Evolutionary conservation across 768 basidiomycete genomes (phyloP).

Genomic region (Suillus luteus): DNA sequence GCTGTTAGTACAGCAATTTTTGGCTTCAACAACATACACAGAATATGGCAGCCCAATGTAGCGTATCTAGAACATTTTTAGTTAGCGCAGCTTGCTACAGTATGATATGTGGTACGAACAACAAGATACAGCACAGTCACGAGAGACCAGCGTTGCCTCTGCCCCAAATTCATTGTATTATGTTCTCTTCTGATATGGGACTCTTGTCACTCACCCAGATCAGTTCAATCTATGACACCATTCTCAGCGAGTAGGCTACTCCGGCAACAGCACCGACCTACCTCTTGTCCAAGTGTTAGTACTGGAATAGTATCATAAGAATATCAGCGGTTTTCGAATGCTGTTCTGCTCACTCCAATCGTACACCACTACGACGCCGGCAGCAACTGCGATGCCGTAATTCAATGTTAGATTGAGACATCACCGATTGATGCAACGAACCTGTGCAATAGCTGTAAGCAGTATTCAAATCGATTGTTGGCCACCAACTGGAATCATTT

Average conservation of each 20-base stretch:
- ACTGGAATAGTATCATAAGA: no score
- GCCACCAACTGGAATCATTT: not conserved
- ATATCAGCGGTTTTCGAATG: not conserved
- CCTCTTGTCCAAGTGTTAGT: not conserved
- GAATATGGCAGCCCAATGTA: not conserved
- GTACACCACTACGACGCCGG: not conserved
- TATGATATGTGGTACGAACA: not conserved
- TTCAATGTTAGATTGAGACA: not conserved
- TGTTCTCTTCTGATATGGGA: not conserved
- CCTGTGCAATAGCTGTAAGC: not conserved
- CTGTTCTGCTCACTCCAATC: not conserved
- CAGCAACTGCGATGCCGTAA: not conserved
- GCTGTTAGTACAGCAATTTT: not conserved
- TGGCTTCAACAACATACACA: not conserved
- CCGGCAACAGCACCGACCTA: not conserved
- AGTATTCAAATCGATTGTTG: not conserved
- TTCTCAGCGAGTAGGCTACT: not conserved
- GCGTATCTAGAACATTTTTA: not conserved
- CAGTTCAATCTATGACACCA: not conserved
- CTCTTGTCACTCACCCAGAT: not conserved
- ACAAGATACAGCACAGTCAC: not conserved
- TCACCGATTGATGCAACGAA: not conserved
- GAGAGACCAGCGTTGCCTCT: not conserved
- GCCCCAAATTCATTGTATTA: not conserved
- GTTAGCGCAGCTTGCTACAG: not conserved